Base-by-base conservation (phyloP, 1,284 basidiomycete species). In the Tylopilus sp. region DNA sequence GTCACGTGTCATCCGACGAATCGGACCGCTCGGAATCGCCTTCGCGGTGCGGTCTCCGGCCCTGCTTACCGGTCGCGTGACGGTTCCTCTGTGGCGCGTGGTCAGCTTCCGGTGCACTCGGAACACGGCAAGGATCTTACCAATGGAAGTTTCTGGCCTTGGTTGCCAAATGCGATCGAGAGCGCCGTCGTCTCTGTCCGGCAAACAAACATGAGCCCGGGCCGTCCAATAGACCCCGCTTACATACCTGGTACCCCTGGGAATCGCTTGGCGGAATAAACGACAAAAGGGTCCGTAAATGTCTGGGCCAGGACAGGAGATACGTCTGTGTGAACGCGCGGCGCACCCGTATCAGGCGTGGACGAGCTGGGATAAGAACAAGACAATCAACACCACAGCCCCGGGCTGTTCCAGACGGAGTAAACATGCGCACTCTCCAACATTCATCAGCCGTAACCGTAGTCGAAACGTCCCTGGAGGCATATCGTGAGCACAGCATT, bases 231-330 rank as follows among this genome's bases (percentile, higher is more conserved):
- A 57, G 50, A 52, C 29, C n/a, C 54, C 53, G 48, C 20, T n/a
- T 9, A 74, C 80, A 63, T 70, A 91, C 90, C 87, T 74, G 91
- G 89, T 31, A 95, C 92, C 41, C 93, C 93, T 33, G 94, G 93
- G 74, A 95, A 96, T 32, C 90, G 83, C 73, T 96, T 96, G 31
- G 92, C 92, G 5, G 92, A 93, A 72, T 81, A 95, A 2, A 96
- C 94, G n/a, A 85, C 83, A 67, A 97, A 96, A 19, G 85, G 77
- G n/a, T 92, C 85, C 43, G 91, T 92, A 67, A 88, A 92, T 4
- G 86, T 84, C 67, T 92, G 86, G 9, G 93, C 91, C 19, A 94
- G 80, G 7, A 94, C 83, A 22, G 86, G 85, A 43, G 85, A 85
- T 51, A 81, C 65, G 53, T 79, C 77, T 40, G 77, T 86, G 73